phyloP scores from a whole-genome alignment of 139 green algal species.

The Chlamydomonas incerta region DNA sequence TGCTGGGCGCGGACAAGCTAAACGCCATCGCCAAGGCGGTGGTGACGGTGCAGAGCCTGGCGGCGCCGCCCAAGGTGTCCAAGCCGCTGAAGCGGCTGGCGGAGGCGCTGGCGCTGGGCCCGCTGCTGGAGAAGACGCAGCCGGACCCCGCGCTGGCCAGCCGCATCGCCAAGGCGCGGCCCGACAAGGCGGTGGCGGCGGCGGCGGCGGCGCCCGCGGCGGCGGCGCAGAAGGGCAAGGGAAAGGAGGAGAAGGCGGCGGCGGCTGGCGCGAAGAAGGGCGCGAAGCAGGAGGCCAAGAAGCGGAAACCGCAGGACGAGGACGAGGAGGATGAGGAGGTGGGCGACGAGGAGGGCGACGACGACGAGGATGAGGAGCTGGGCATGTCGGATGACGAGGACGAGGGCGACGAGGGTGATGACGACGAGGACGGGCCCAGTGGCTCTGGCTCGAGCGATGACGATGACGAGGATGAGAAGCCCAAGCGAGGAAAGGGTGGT shows the following conservation, averaged over 20 bases:
- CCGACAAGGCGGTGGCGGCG: background rate
- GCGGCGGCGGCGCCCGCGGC: no score
- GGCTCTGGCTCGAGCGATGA: no score
- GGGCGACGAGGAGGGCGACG: background rate
- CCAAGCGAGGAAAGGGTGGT: background rate
- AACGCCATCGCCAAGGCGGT: constrained; percentile 57
- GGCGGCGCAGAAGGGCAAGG: constrained; percentile 17
- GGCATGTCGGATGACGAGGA: background rate
- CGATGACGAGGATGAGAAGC: background rate
- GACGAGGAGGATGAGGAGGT: background rate
- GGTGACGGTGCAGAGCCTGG: constrained; percentile 41
- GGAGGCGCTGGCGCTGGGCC: constrained; percentile 36
- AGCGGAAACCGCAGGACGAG: background rate
- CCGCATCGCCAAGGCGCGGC: constrained; percentile 37
- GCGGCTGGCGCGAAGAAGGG: background rate
- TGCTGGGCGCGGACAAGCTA: constrained; percentile 55
- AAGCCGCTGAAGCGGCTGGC: constrained; percentile 36
- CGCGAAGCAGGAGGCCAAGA: background rate
- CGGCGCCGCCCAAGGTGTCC: background rate
- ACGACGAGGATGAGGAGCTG: background rate
- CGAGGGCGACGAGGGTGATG: background rate
- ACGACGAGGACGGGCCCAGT: background rate
- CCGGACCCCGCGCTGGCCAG: constrained; percentile 42
- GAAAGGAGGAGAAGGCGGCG: background rate
- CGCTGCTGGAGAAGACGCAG: constrained; percentile 45